Evolutionary conservation across 202 grass and related monocot species (phyloP), one percentile per base, ranked within the genome.

Genomic region (Panicum virgatum): DNA sequence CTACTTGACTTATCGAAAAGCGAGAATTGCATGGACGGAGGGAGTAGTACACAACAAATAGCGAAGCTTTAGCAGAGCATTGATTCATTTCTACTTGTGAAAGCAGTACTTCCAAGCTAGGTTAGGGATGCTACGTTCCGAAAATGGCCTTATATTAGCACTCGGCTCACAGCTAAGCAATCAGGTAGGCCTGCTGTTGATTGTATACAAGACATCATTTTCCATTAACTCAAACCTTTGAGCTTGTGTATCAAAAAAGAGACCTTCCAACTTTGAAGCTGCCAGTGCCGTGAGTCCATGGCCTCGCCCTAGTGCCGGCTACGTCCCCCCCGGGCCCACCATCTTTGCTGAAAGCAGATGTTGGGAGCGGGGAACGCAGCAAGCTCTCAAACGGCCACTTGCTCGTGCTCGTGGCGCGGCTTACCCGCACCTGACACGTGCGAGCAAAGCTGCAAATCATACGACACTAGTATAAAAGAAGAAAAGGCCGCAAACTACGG

Each of bases 361-460:
- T 40, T 18, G 5, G 32, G 38, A 61, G 63, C 3, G 40, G 37
- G 37, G 0, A 73, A 66, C 26, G 61, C 65, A 25, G 2, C 82
- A 47, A 64, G 71, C 76, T 15, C 76, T 15, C 18, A n/a, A 22
- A 62, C 46, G 3, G 2, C 69, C 86, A 84, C 76, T 88, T 69
- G 62, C 62, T n/a, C 51, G 0, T 69, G 62, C 62, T n/a, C 51
- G 0, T 38, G 52, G 29, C 57, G 40, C 67, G 45, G 14, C 81
- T 42, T 71, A 20, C 45, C 57, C 5, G 16, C 62, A 9, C 70
- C 72, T 46, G 82, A 82, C 82, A 57, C 48, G 87, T 68, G 70
- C 72, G 47, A 19, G 0, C 65, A 66, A 85, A 81, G 82, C 62
- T 19, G 6, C 26, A 84, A 72, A 80, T 75, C 81, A 80, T 45